Evolutionary conservation across 2,329 filamentous ascomycete species (phyloP), one percentile per base, ranked within the genome.

Genomic region (Pyrenochaeta sp.): DNA sequence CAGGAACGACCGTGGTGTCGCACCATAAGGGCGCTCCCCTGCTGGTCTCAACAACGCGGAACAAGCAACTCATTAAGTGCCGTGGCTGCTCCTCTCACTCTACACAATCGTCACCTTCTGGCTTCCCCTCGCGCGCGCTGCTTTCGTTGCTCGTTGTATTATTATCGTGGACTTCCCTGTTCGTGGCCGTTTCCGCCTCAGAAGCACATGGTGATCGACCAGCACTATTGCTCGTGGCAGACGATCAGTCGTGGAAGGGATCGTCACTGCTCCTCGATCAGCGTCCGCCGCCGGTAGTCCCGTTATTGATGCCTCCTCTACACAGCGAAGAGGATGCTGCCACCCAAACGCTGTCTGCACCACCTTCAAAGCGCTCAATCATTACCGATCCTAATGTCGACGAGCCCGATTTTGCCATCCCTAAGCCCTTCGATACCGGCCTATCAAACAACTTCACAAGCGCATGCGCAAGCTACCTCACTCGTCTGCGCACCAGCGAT

Each of bases 391-490:
- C 68, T 7, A 58, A 47, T 20, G 54, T 54, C 29, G 51, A 60
- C 29, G 41, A 57, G 12, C 52, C 60, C 37, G 51, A 61, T 29
- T 75, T 73, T 49, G 31, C 55, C 9, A 57, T 82, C 14, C 80
- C 80, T 4, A 60, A 64, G 20, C 75, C 80, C 15, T 82, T 82
- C 63, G 80, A 82, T 57, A 77, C 79, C 20, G 78, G 75, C 36
- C 64, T 83, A 17, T 79, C 79, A 15, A 82, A 78, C 69, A 84
- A 84, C 67, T 83, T 83, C 69, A 84, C 82, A 9, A 71, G 72
- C 30, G 77, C 78, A 4, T 93, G 90, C 68, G 85, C 87, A 2
- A 72, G 71, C 4, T 93, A 94, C 76, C 88, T 96, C 73, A 80
- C 84, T 45, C 74, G 74, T 2, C 86, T 96, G 65, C 82, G 95